Evolutionary conservation across 1,284 basidiomycete species (phyloP), one percentile per base, ranked within the genome.

Genomic region (Flammula alnicola): DNA sequence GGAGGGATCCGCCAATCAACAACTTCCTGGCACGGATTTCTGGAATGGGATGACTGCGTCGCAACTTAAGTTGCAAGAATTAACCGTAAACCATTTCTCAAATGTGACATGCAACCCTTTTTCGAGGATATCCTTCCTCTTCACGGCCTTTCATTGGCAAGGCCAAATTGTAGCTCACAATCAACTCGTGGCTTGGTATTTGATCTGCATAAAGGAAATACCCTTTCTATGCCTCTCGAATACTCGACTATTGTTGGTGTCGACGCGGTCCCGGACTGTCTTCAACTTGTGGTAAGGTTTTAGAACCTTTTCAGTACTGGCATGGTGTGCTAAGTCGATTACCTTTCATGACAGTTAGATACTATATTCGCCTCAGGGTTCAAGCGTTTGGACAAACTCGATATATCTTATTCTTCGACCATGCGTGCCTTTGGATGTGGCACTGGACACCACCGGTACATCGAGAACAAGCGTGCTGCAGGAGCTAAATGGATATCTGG

Each of bases 351-450:
- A n/a, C n/a, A n/a, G n/a, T n/a, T n/a, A n/a, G n/a, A n/a, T n/a
- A n/a, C n/a, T n/a, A n/a, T n/a, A n/a, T n/a, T n/a, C n/a, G n/a
- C n/a, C n/a, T n/a, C n/a, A n/a, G n/a, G n/a, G n/a, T n/a, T n/a
- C n/a, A n/a, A n/a, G n/a, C 43, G 31, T 23, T 35, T 23, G 8
- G 14, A 44, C 10, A 22, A 16, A 36, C 32, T 44, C 8, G 2
- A 33, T 9, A 9, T 44, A 6, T 17, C 3, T 12, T 44, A 26
- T 17, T 44, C 43, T 3, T 5, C 14, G 3, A 44, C 43, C 10
- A 44, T n/a, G 16, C 23, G 33, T 10, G 26, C 26, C 20, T 44
- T 44, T 12, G 43, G 43, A 11, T 44, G 43, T 16, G 43, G 43
- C 23, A 26, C 32, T 1, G 32, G 43, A 7, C 17, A 35, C 23